These are phyloP conservation scores for Triglochin maritima DNA, from an alignment of 106 monocot genomes.

Conservation along the genomic window DNA sequence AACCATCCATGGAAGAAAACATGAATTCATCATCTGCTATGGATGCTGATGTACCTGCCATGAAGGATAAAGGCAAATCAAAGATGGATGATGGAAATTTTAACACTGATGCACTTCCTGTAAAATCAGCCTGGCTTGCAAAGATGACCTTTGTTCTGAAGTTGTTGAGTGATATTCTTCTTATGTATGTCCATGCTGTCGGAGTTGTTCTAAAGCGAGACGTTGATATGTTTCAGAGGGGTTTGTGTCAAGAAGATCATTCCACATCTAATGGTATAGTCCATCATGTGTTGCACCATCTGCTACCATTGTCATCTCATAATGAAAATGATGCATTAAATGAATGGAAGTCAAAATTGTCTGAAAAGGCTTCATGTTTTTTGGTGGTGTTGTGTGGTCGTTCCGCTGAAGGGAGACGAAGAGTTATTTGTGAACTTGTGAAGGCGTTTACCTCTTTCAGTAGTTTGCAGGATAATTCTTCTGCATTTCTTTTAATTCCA, in stretches of 20 bases:
- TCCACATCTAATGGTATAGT: constrained; percentile 35
- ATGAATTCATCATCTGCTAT: constrained; percentile 16
- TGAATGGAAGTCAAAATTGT: constrained; percentile 45
- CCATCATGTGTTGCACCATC: constrained; percentile 50
- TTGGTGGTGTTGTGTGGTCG: constrained; percentile 56
- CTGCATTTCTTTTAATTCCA: constrained; percentile 32
- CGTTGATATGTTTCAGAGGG: constrained; percentile 34
- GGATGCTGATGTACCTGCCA: constrained; percentile 46
- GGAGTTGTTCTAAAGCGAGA: constrained; percentile 53
- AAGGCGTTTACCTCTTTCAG: constrained; percentile 42
- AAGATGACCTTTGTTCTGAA: constrained; percentile 59
- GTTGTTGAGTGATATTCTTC: constrained; percentile 72
- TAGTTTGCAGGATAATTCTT: constrained; percentile 23
- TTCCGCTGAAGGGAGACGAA: constrained; percentile 53
- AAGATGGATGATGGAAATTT: constrained; percentile 42
- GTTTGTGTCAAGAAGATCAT: constrained; percentile 24
- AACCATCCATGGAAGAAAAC: constrained; percentile 33
- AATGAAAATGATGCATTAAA: constrained; percentile 30
- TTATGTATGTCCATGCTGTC: constrained; percentile 64
- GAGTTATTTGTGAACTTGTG: constrained; percentile 54
- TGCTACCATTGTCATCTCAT: constrained; percentile 40
- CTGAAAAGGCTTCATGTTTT: constrained; percentile 64
- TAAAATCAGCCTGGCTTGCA: constrained; percentile 38
- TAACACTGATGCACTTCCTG: constrained; percentile 30
- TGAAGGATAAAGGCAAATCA: constrained; percentile 60